phyloP scores from a whole-genome alignment of 805 yeast species.

The Saitoella complicata region DNA sequence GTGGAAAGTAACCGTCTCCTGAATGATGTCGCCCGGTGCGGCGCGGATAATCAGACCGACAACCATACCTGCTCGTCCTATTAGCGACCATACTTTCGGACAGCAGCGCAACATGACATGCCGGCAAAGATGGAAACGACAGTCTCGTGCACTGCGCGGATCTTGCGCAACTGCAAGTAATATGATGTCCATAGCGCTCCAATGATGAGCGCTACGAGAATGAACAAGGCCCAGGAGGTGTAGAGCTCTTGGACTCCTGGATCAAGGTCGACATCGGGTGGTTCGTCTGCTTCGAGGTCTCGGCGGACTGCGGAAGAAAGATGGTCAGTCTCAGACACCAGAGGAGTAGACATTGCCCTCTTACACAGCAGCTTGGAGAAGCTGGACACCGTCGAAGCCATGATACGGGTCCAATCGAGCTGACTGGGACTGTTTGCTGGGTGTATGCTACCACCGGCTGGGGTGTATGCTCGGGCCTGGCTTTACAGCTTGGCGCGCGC shows the following conservation, averaged over 20 bases:
- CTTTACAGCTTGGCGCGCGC: too few species aligned
- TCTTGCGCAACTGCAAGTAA: conserved; percentile 75
- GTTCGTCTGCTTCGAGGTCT: too few species aligned
- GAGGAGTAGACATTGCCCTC: too few species aligned
- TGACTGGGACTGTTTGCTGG: too few species aligned
- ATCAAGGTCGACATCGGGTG: conserved; percentile 38
- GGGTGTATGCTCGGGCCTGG: too few species aligned
- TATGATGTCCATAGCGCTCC: conserved; percentile 92
- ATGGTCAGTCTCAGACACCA: too few species aligned
- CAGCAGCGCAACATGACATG: conserved; percentile 31
- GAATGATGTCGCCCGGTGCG: conserved; percentile 92
- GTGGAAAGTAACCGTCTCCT: conserved; percentile 90
- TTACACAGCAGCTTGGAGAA: too few species aligned
- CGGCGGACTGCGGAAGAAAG: too few species aligned
- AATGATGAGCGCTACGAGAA: conserved; percentile 59
- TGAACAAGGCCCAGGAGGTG: conserved; percentile 93
- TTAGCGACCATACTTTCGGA: neutral
- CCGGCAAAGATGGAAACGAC: conserved; percentile 93
- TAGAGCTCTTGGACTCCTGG: conserved; percentile 91
- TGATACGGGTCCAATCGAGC: too few species aligned
- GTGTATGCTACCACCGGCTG: too few species aligned
- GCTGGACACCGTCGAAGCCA: too few species aligned
- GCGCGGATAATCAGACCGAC: conserved; percentile 83
- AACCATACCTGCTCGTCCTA: conserved; percentile 22
- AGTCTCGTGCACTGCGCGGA: conserved; percentile 94